These are phyloP conservation scores for Neodidymelliopsis sp. DNA, from an alignment of 2,329 filamentous ascomycete species.

Conservation along the genomic window DNA sequence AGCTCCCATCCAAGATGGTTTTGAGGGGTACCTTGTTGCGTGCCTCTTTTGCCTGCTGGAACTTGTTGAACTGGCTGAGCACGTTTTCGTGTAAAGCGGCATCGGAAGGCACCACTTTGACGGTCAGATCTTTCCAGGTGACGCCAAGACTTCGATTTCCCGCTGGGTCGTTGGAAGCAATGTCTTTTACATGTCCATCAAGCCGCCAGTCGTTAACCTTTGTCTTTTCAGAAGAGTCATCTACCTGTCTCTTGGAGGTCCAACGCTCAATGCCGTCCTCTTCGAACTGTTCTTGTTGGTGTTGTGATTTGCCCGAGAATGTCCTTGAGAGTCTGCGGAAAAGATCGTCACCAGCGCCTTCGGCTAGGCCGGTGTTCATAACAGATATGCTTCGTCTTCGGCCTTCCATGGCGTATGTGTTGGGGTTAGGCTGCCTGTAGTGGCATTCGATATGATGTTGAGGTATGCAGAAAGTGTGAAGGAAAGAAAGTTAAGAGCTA, in stretches of 20 bases:
- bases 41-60: conserved; percentile 55
- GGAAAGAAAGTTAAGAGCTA: neutral
- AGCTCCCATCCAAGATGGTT: conserved; percentile 68
- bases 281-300: conserved; percentile 16
- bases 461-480: neutral
- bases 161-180: conserved; percentile 25
- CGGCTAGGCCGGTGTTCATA: conserved; percentile 7
- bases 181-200: conserved; percentile 28
- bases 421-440: neutral
- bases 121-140: conserved; percentile 25
- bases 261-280: conserved; percentile 8
- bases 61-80: conserved; percentile 54
- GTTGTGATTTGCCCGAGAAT: conserved; percentile 26
- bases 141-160: conserved; percentile 21
- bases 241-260: conserved; percentile 12
- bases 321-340: conserved; percentile 27
- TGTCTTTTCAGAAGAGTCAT: conserved; percentile 23
- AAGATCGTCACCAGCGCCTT: conserved; percentile 23
- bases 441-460: neutral
- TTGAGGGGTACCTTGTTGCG: conserved; percentile 60
- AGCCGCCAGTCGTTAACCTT: conserved; percentile 34
- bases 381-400: conserved; percentile 17
- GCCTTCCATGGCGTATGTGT: conserved; percentile 5
- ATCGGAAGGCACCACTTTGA: conserved; percentile 24
- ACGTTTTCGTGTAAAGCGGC: conserved; percentile 28